Evolutionary conservation across 176 grass and related monocot genomes (phyloP).

Genomic region (Puccinellia tenuiflora): DNA sequence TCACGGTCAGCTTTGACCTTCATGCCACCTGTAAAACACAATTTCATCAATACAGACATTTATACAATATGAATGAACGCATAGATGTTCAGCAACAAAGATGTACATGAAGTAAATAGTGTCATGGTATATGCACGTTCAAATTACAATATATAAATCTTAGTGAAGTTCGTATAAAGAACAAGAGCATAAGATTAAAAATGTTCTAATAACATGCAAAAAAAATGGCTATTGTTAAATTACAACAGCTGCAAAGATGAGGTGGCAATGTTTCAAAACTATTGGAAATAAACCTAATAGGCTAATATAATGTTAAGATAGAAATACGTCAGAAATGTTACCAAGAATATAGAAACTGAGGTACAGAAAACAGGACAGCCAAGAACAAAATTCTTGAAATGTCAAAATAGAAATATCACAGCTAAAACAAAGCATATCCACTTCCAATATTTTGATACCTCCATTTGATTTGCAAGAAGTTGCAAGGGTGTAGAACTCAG

Average conservation of each 20-base stretch:
- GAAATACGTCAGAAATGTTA: background rate
- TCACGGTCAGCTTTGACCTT: slow-evolving; percentile 95
- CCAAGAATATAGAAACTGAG: background rate
- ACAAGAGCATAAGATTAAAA: background rate
- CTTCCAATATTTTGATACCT: slow-evolving; percentile 1
- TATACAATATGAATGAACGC: background rate
- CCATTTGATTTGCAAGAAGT: slow-evolving; percentile 7
- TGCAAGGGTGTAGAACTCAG: background rate
- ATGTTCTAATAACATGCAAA: background rate
- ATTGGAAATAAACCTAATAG: background rate
- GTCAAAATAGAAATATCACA: background rate
- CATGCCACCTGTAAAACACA: slow-evolving; percentile 66
- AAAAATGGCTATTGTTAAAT: background rate
- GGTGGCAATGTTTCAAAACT: background rate
- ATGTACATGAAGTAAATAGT: background rate
- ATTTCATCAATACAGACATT: background rate
- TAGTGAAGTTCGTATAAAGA: background rate
- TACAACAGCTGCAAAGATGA: background rate
- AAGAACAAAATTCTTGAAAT: background rate
- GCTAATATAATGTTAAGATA: background rate
- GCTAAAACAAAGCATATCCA: slow-evolving; percentile 17
- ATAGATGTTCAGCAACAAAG: background rate
- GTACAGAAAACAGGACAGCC: background rate
- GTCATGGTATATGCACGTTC: background rate
- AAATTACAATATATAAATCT: background rate